Evolutionary conservation across 306 rosid genomes (phyloP), one percentile per base, ranked within the genome.

Genomic region (Albizia julibrissin): DNA sequence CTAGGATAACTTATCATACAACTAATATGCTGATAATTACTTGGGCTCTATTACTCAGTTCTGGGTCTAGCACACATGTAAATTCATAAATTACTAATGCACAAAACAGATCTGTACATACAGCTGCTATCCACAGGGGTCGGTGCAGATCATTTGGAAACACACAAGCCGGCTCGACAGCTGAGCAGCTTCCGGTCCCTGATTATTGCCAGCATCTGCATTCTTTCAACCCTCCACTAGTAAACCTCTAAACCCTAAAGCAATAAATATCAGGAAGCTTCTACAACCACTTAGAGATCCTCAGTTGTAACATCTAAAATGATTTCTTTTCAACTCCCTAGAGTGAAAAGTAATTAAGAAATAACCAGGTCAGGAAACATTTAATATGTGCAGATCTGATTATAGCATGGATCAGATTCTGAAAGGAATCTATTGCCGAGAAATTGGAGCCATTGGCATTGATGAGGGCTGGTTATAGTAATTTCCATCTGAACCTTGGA

Each of bases 401-500:
- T 68, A 75, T 78, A 71, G 86, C 68, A 66, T 77, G 59, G 78
- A 88, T 83, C 89, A 86, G 84, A 83, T 78, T 87, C 83, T 82
- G 76, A 81, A 6, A 33, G 64, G 52, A 77, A 75, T 72, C 82
- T 79, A 95, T 83, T 92, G 97, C 84, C 99, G 89, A 75, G 96
- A 95, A 40, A 92, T 92, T 7, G 97, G 99, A 0, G 91, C 89
- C 92, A 89, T 87, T 27, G 95, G 94, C 97, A 92, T 82, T 37
- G 99, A 91, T 67, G 99, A 79, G 6, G 97, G 85, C 64, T 85
- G 97, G 87, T 72, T 93, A 84, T 95, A 95, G 76, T 91, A 89
- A 78, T 83, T 88, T 56, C 94, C 99, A 82, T 95, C 99, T 59
- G 97, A 79, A 78, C 90, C 94, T 85, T 95, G 99, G 82, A 93